Evolutionary conservation across 306 rosid genomes (phyloP).

Genomic region (Cicer yamashitae): DNA sequence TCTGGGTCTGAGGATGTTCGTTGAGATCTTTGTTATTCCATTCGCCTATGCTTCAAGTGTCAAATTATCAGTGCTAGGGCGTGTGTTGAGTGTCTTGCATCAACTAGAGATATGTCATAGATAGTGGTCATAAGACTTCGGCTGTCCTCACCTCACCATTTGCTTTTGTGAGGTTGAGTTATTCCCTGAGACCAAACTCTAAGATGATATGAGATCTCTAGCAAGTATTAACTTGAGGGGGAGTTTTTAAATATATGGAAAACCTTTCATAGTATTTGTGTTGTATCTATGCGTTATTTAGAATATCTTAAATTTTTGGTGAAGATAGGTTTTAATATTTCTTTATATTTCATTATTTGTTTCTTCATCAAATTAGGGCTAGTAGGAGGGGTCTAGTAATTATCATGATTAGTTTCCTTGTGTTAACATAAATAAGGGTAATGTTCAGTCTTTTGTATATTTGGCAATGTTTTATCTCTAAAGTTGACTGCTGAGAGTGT

Average conservation of each 20-base stretch:
- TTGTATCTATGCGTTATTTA: background rate
- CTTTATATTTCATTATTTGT: background rate
- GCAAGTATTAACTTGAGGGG: background rate
- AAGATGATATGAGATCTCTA: background rate
- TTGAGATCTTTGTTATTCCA: background rate
- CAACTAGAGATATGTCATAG: background rate
- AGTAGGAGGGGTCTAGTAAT: background rate
- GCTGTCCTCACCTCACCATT: background rate
- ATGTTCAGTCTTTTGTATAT: background rate
- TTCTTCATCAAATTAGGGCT: background rate
- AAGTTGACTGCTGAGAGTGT: background rate
- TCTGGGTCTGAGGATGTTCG: background rate
- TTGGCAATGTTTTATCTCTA: background rate
- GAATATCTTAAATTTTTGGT: background rate
- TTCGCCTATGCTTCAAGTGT: background rate
- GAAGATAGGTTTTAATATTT: conserved; percentile 1
- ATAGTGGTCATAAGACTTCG: background rate
- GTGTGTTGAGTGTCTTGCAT: background rate
- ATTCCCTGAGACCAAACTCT: too few species aligned
- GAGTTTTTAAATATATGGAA: background rate
- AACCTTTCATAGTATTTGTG: background rate
- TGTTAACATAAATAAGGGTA: background rate
- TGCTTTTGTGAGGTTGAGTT: background rate
- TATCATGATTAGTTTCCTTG: conserved; percentile 1
- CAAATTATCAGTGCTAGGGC: background rate